phyloP scores from a whole-genome alignment of 164 flowering plant species.

The Dillenia suffruticosa region DNA sequence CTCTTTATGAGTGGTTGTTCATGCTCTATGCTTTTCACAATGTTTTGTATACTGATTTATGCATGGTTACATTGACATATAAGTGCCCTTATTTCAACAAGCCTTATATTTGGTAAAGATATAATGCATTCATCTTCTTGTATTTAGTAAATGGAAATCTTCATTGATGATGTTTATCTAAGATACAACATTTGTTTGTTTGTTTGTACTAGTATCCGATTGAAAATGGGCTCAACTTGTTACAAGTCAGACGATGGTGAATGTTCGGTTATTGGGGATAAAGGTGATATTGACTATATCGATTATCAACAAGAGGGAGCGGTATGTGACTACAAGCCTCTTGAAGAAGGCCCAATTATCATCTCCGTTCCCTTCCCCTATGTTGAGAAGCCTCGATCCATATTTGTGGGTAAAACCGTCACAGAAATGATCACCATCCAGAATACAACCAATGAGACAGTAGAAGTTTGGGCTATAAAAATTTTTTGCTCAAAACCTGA shows the following conservation, averaged over 20 bases:
- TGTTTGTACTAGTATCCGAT: too few species aligned
- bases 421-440: conserved; percentile 44
- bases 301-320: conserved; percentile 61
- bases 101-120: too few species aligned
- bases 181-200: too few species aligned
- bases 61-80: too few species aligned
- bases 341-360: conserved; percentile 56
- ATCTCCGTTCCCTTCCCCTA: conserved; percentile 78
- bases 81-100: too few species aligned
- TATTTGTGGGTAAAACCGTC: conserved; percentile 47
- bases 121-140: too few species aligned
- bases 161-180: too few species aligned
- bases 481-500: conserved; percentile 74
- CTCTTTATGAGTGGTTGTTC: too few species aligned
- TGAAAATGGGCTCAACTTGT: too few species aligned
- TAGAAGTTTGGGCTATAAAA: conserved; percentile 60
- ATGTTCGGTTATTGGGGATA: conserved; percentile 64
- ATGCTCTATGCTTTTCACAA: too few species aligned
- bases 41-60: too few species aligned
- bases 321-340: conserved; percentile 37
- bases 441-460: conserved; percentile 60
- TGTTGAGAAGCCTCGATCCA: conserved; percentile 55
- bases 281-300: conserved; percentile 64
- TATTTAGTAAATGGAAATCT: too few species aligned
- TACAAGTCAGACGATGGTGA: conserved; percentile 33